A percentile compares a stretch with the other conserved stretches of the same genome.
Evolutionary conservation across 2,329 filamentous ascomycete species (phyloP).

Genomic region (Pseudopyrenochaeta lycopersici): DNA sequence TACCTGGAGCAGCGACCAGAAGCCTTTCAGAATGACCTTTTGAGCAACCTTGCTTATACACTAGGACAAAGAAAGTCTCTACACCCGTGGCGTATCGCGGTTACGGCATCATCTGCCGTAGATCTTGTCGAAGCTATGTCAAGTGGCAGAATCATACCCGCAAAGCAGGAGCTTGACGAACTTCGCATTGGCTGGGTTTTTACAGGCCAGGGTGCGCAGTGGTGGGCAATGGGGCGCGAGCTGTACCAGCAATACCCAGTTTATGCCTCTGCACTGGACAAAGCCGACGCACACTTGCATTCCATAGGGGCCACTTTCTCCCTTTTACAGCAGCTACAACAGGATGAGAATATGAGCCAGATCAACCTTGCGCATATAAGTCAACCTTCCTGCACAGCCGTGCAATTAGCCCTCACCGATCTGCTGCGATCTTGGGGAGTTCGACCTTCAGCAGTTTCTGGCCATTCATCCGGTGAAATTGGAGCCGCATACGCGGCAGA

Average conservation of each 20-base stretch:
- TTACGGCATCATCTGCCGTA: slow-evolving; percentile 18
- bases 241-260: slow-evolving; percentile 18
- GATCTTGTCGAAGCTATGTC: slow-evolving; percentile 26
- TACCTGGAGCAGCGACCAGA: slow-evolving; percentile 38
- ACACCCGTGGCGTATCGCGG: slow-evolving; percentile 31
- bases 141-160: slow-evolving; percentile 24
- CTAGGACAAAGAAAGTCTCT: slow-evolving; percentile 32
- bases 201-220: slow-evolving; percentile 47
- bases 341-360: slow-evolving; percentile 25
- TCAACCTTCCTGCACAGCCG: slow-evolving; percentile 40
- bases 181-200: slow-evolving; percentile 36
- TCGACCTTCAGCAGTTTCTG: slow-evolving; percentile 30
- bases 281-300: slow-evolving; percentile 2
- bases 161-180: slow-evolving; percentile 25
- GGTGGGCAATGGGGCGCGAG: slow-evolving; percentile 42
- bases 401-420: slow-evolving; percentile 39
- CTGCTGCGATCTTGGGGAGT: slow-evolving; percentile 37
- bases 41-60: slow-evolving; percentile 37
- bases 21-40: slow-evolving; percentile 33
- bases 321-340: slow-evolving; percentile 30
- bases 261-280: slow-evolving; percentile 14
- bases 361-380: slow-evolving; percentile 31
- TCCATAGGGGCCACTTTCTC: slow-evolving; percentile 7
- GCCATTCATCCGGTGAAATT: slow-evolving; percentile 44
- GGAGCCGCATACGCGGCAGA: slow-evolving; percentile 40